Evolutionary conservation across 352 stramenopile species (phyloP).

Genomic region (Blastocystis sp.): DNA sequence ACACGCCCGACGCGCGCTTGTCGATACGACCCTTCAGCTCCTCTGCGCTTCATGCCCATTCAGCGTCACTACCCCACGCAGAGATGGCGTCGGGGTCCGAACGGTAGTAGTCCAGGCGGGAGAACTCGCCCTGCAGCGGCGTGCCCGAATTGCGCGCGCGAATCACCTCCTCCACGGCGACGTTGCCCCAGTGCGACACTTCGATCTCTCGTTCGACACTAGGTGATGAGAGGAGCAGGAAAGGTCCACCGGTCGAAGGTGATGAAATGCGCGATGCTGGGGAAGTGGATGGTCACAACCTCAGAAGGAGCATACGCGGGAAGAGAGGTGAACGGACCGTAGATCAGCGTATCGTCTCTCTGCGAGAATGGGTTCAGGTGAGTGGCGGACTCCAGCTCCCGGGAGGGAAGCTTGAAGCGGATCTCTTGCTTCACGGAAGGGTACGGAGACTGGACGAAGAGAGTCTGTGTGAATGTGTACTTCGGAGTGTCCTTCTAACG

Average conservation of each 20-base stretch:
- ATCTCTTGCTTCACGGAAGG: not conserved
- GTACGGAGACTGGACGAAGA: constrained; percentile 23
- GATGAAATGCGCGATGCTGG: constrained; percentile 1
- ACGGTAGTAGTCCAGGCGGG: constrained; percentile 72
- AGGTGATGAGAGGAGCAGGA: not conserved
- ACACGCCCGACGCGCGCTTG: constrained; percentile 72
- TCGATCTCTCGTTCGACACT: constrained; percentile 73
- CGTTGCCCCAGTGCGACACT: constrained; percentile 75
- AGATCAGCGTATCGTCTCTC: not conserved
- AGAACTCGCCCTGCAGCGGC: constrained; percentile 73
- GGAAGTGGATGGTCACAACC: constrained; percentile 58
- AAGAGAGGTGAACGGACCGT: constrained; percentile 7
- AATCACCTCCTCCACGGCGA: constrained; percentile 73
- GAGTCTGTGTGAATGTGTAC: not conserved
- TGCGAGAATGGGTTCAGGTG: not conserved
- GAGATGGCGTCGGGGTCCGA: not conserved
- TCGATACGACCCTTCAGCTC: constrained; percentile 71
- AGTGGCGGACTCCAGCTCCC: not conserved
- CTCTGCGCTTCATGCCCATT: not conserved
- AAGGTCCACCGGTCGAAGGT: constrained; percentile 38
- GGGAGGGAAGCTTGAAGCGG: not conserved
- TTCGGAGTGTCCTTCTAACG: constrained; percentile 27
- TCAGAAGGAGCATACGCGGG: not conserved
- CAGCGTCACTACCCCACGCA: not conserved
- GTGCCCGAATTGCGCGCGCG: constrained; percentile 70